Percentiles rank a stretch among this genome's conserved stretches.
phyloP scores from a whole-genome alignment of 1,139 yeast genomes.

The Pichia sp. region DNA sequence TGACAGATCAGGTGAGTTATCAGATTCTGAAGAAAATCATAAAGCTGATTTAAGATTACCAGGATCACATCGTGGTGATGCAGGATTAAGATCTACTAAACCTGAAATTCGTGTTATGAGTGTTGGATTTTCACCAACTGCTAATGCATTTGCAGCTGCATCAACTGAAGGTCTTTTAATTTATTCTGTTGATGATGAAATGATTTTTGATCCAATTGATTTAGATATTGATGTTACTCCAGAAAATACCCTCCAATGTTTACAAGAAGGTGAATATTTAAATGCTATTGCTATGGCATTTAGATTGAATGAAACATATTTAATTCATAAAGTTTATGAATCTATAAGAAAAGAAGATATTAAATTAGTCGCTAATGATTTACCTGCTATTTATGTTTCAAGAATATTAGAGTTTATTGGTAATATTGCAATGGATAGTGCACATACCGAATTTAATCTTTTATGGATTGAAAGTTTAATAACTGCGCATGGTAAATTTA shows the following conservation, averaged over 20 bases:
- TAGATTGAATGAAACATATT: slow-evolving; percentile 74
- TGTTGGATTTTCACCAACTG: slow-evolving; percentile 82
- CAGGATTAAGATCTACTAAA: slow-evolving; percentile 67
- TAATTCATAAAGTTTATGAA: slow-evolving; percentile 72
- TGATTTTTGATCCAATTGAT: slow-evolving; percentile 90
- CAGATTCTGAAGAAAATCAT: slow-evolving; percentile 66
- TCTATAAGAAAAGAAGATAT: slow-evolving; percentile 60
- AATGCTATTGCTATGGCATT: slow-evolving; percentile 89
- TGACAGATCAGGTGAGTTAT: slow-evolving; percentile 79
- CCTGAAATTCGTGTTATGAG: slow-evolving; percentile 79
- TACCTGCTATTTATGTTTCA: slow-evolving; percentile 74
- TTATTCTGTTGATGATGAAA: slow-evolving; percentile 69
- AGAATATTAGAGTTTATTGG: slow-evolving; percentile 69
- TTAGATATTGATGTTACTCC: slow-evolving; percentile 91
- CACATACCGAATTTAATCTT: slow-evolving; percentile 78
- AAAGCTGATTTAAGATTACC: slow-evolving; percentile 73
- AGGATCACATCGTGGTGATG: slow-evolving; percentile 84
- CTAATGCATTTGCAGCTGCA: slow-evolving; percentile 89
- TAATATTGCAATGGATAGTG: slow-evolving; percentile 62
- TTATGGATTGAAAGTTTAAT: slow-evolving; percentile 72
- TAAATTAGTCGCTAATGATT: slow-evolving; percentile 52
- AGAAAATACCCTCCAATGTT: slow-evolving; percentile 56
- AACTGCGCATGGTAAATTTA: slow-evolving; percentile 70
- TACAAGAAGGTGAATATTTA: slow-evolving; percentile 65
- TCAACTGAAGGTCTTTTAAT: slow-evolving; percentile 89